A percentile compares a stretch with the other conserved stretches of the same genome.
These are phyloP conservation scores for Lasiosphaeris hirsuta DNA, from an alignment of 495 filamentous ascomycete species.

Conservation along the genomic window DNA sequence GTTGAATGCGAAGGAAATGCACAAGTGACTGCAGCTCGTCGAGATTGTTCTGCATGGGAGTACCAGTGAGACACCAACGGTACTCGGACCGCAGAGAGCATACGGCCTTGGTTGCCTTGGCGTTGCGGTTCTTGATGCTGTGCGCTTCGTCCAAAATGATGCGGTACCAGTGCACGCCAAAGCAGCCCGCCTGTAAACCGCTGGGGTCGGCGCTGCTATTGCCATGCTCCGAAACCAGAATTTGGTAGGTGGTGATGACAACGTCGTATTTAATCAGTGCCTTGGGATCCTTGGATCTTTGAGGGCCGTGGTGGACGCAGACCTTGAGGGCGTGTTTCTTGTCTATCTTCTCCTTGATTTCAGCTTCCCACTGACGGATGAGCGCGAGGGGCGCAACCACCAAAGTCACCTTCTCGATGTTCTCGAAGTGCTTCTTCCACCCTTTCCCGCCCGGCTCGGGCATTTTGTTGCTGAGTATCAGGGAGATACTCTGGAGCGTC, in stretches of 20 bases:
- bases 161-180: slow-evolving; percentile 90
- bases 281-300: slow-evolving; percentile 71
- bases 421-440: slow-evolving; percentile 57
- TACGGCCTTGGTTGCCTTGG: slow-evolving; percentile 85
- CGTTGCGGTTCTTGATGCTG: slow-evolving; percentile 96
- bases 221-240: slow-evolving; percentile 82
- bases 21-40: slow-evolving; percentile 93
- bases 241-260: slow-evolving; percentile 96
- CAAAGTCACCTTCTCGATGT: slow-evolving; percentile 73
- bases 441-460: slow-evolving; percentile 49
- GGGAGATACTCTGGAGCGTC: slow-evolving; percentile 75
- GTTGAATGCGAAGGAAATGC: slow-evolving; percentile 87
- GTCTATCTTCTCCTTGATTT: slow-evolving; percentile 76
- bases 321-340: slow-evolving; percentile 67
- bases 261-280: slow-evolving; percentile 84
- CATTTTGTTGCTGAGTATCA: slow-evolving; percentile 79
- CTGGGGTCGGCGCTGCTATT: slow-evolving; percentile 48
- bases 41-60: slow-evolving; percentile 97
- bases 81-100: slow-evolving; percentile 79
- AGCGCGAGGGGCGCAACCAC: slow-evolving; percentile 93
- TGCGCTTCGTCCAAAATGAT: slow-evolving; percentile 96
- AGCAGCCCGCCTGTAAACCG: slow-evolving; percentile 72
- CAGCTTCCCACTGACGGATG: slow-evolving; percentile 95
- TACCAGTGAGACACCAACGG: slow-evolving; percentile 93
- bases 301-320: slow-evolving; percentile 83